Evolutionary conservation across 2,329 filamentous ascomycete species (phyloP), one percentile per base, ranked within the genome.

Genomic region (Diplodia intermedia): DNA sequence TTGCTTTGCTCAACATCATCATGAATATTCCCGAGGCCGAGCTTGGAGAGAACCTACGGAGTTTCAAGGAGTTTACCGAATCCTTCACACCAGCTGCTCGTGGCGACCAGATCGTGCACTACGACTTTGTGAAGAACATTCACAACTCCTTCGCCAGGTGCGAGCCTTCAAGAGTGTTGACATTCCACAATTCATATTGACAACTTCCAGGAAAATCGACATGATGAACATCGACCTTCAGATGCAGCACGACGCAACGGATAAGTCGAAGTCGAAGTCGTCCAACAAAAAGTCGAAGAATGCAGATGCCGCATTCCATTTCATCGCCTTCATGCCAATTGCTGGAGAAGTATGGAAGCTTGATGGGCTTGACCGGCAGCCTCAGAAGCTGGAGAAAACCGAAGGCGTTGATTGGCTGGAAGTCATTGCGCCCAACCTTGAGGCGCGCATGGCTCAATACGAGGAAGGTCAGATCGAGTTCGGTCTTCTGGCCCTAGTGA

Each of bases 1-100:
- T 97, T 55, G 93, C 95, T 3, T 84, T 98, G 71, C 86, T 97
- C 73, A 98, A 98, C 74, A 97, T 97, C 69, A 82, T 97, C 75
- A 96, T 97, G 87, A 98, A 98, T 75, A 85, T 89, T 29, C 82
- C 87, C 0, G 83, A 82, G 0, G 79, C 93, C 3, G 80, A 88
- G 12, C 84, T 97, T 6, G 93, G 93, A 4, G 80, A 87, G n/a
- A 84, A 89, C 69, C 84, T 98, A 1, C 79, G 83, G 33, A 80
- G 83, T 15, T 97, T 98, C 81, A 94, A 92, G 73, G 81, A 88
- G 0, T 87, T 88, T 47, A 97, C 94, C 0, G 82, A 82, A 71
- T 75, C 84, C 15, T 86, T 97, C 70, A 86, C 86, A 18, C 90
- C 94, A 1, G 85, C 90, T 7, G 83, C 92, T 33, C 88, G 93